Conservation (phyloP, 1,284 basidiomycete species). For the Cerioporus squamosus region DNA sequence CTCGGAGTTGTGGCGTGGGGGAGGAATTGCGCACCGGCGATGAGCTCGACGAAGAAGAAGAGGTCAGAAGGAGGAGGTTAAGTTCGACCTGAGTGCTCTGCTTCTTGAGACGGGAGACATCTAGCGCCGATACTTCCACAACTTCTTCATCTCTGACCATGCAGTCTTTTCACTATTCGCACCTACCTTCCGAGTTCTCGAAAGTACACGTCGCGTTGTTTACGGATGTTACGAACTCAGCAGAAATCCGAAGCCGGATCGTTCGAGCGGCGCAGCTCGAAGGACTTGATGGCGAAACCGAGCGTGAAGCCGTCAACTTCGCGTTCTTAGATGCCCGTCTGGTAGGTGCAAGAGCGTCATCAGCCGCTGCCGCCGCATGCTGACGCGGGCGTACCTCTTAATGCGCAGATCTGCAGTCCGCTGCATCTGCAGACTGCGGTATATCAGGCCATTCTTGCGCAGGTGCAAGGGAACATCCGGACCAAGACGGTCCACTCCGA, state of each 20-base stretch:
- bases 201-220: constrained; percentile 72
- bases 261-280: constrained; percentile 65
- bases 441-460: constrained; percentile 77
- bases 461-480: constrained; percentile 58
- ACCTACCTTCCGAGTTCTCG: constrained; percentile 48
- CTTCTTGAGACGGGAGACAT: no score
- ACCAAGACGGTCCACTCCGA: constrained; percentile 88
- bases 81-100: no score
- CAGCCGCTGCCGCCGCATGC: background rate
- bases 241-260: constrained; percentile 65
- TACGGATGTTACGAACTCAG: constrained; percentile 66
- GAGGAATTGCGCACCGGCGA: constrained; percentile 59
- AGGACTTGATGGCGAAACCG: constrained; percentile 66
- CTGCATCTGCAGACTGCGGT: constrained; percentile 83
- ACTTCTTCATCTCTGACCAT: constrained; percentile 36
- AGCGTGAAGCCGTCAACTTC: constrained; percentile 80
- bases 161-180: constrained; percentile 59
- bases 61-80: constrained; percentile 40
- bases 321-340: constrained; percentile 85
- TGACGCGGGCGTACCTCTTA: background rate
- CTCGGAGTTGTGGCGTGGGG: background rate
- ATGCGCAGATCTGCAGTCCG: constrained; percentile 67
- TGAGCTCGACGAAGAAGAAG: constrained; percentile 95
- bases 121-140: no score
- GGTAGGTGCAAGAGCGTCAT: constrained; percentile 40